Evolutionary conservation across 306 rosid genomes (phyloP), one percentile per base, ranked within the genome.

Genomic region (Cucumis cinereus): DNA sequence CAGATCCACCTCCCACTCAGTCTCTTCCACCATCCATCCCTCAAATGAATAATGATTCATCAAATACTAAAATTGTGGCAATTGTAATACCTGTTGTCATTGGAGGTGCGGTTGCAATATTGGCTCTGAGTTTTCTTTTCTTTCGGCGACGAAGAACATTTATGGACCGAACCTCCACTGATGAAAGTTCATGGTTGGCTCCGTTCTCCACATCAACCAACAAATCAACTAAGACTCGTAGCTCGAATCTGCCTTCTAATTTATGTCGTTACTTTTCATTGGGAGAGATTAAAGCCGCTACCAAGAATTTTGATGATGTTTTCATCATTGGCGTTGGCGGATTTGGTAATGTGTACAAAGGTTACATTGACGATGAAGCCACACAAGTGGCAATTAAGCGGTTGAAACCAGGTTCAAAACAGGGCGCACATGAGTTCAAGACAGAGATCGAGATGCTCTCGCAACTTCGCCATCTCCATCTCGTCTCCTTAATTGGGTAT

Each of bases 281-380:
- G 28, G 24, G 71, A 0, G 84, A 81, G 28, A 83, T 83, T 56
- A 77, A 14, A 79, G 82, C 75, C 0, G 85, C 82, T 38, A 81
- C 89, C 14, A 63, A 86, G 36, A 41, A 79, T 14, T 86, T 83
- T 11, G 75, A 55, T 2, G 77, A 69, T 0, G 16, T 4, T 13
- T 81, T 23, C 24, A 63, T 81, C 4, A 60, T 86, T 23, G 89
- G 87, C 0, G 68, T 40, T 0, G 87, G 85, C 0, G 89, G 89
- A 3, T 86, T 86, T 8, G 89, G 87, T 6, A 45, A 86, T 10
- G 87, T 83, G 5, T 86, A 83, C 41, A 81, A 79, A 81, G 84
- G 85, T 2, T 77, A n/a, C 78, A 38, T 79, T 0, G 82, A 73
- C 8, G 62, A 12, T 0, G 82, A 47, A 20, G 30, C 79, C 17